Evolutionary conservation across 2,329 filamentous ascomycete species (phyloP).

Genomic region (Dryadomyces quercivorus): DNA sequence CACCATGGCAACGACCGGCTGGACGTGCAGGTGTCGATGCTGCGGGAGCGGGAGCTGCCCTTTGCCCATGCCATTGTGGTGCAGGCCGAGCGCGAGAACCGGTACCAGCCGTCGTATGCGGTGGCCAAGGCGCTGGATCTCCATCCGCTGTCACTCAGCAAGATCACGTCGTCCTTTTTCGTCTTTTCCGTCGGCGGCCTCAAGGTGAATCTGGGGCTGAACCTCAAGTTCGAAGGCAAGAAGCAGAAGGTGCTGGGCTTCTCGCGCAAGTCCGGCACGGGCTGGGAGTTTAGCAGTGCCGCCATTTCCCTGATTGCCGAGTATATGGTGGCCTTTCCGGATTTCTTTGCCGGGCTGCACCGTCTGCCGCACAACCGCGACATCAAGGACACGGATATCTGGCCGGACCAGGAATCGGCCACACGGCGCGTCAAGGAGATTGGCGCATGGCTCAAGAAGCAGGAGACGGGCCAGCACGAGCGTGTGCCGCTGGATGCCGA

Average conservation of each 20-base stretch:
- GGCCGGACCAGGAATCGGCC: conserved; percentile 58
- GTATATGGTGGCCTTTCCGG: conserved; percentile 90
- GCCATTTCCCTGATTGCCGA: conserved; percentile 69
- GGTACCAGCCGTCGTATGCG: conserved; percentile 78
- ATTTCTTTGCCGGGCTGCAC: conserved; percentile 86
- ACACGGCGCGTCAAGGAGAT: conserved; percentile 84
- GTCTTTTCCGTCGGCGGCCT: conserved; percentile 60
- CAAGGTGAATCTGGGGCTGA: conserved; percentile 82
- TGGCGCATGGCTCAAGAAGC: conserved; percentile 78
- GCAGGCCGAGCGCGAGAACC: conserved; percentile 55
- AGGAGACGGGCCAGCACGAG: conserved; percentile 87
- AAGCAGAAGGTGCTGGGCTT: conserved; percentile 95
- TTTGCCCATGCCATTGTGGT: conserved; percentile 67
- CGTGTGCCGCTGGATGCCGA: conserved; percentile 92
- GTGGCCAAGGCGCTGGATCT: conserved; percentile 73
- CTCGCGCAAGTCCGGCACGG: conserved; percentile 70
- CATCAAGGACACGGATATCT: conserved; percentile 76
- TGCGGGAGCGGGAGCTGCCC: conserved; percentile 63
- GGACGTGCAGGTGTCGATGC: conserved; percentile 63
- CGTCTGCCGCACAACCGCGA: conserved; percentile 76
- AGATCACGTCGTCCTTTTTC: conserved; percentile 89
- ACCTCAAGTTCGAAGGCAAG: conserved; percentile 92
- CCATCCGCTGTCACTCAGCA: conserved; percentile 81
- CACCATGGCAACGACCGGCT: conserved; percentile 61
- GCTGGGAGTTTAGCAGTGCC: conserved; percentile 91